A percentile compares a stretch with the other conserved stretches of the same genome.
phyloP scores from a whole-genome alignment of 225 moss, liverwort and hornwort species.

The Rhytidiadelphus loreus region DNA sequence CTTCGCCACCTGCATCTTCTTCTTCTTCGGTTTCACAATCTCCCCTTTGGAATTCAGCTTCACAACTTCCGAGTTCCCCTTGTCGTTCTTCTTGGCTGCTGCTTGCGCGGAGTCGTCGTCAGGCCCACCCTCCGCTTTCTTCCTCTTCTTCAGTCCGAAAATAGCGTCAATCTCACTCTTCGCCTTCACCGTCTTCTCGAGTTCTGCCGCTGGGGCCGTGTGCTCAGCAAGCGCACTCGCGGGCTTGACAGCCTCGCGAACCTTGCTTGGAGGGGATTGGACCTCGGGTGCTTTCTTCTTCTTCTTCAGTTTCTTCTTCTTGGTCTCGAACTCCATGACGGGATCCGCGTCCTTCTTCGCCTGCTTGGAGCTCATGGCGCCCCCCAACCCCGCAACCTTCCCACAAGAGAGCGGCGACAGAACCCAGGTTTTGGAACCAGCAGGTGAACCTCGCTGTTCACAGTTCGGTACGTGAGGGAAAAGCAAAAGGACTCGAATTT shows the following conservation, averaged over 20 bases:
- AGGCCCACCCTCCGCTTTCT: neutral
- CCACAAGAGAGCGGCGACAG: neutral
- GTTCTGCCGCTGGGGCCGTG: neutral
- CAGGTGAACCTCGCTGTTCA: neutral
- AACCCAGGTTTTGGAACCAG: no score
- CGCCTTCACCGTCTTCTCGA: neutral
- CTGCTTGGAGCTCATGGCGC: slow-evolving; percentile 19
- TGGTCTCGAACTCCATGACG: neutral
- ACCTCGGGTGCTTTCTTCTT: neutral
- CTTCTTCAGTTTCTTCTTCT: neutral
- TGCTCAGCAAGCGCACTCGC: neutral
- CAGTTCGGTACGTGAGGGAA: neutral
- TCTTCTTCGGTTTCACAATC: slow-evolving; percentile 36
- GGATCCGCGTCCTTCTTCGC: neutral
- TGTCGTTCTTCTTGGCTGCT: neutral
- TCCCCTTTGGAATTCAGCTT: slow-evolving; percentile 32
- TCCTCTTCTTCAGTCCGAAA: slow-evolving; percentile 61
- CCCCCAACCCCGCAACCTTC: neutral
- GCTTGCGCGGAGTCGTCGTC: neutral
- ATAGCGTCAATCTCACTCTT: slow-evolving; percentile 67
- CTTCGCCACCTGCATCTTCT: neutral
- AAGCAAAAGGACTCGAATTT: neutral
- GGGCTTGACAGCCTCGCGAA: neutral
- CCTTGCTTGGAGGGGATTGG: neutral
- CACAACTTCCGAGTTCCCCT: slow-evolving; percentile 10